Base-by-base conservation (phyloP, 2,329 filamentous ascomycete species). In the Pseudogymnoascus sp. region DNA sequence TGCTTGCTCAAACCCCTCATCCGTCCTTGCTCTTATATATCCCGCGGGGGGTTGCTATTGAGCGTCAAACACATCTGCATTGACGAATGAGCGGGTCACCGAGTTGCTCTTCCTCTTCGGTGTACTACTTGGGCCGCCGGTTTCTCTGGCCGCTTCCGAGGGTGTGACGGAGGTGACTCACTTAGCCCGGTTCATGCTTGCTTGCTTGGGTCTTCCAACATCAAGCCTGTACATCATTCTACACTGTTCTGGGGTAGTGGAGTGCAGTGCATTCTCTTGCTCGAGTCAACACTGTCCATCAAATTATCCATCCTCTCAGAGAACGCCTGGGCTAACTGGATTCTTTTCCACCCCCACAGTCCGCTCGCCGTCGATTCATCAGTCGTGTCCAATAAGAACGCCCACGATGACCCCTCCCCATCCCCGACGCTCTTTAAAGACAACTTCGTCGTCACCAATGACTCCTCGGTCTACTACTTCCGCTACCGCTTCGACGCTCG, bases 401-500 rank as follows among this genome's bases (percentile, higher is more conserved):
- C 66, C 66, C 68, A 70, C 37, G 59, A 71, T 71, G 70, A 68
- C 70, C 59, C 68, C 67, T 63, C 65, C 57, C 60, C 63, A 71
- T 62, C 70, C 69, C 61, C 70, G 69, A 64, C 66, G 69, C 62
- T 69, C 66, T 69, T 69, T 68, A 71, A 71, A 71, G 69, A 67
- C 66, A 65, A 68, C 70, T 21, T 37, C 34, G 61, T 69, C 71
- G 59, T 62, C 69, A 64, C 72, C 74, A 71, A 72, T 76, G 75
- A 75, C 74, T 76, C 74, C 73, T 66, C 68, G 73, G 63, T 73
- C 72, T 62, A 70, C 74, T 64, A 73, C 71, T 70, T 69, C 70
- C 66, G 69, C 69, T 68, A 68, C 73, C 71, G 74, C 69, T 66
- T 69, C 79, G 66, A 73, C 70, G 63, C 72, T 80, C 74, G 80